These are phyloP conservation scores for Tuber microsphaerosporum DNA, from an alignment of 495 filamentous ascomycete genomes.

Conservation along the genomic window DNA sequence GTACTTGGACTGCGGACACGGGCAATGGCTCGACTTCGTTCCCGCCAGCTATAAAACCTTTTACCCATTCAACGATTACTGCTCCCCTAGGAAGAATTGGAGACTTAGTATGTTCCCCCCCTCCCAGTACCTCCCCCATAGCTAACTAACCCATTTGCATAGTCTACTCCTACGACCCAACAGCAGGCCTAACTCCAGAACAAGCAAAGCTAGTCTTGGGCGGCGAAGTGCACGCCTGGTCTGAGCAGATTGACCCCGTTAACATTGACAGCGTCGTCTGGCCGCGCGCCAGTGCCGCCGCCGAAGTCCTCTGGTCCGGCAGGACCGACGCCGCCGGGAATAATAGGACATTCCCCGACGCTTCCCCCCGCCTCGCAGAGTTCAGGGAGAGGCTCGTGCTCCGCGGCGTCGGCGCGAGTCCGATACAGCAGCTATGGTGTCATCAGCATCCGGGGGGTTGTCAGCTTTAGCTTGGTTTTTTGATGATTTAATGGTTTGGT, in stretches of 20 bases:
- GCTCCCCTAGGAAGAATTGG: conserved; percentile 67
- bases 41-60: conserved; percentile 45
- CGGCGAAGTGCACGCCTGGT: conserved; percentile 71
- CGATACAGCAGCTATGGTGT: conserved; percentile 54
- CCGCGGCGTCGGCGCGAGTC: conserved; percentile 55
- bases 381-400: conserved; percentile 64
- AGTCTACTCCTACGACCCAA: conserved; percentile 69
- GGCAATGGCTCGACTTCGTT: conserved; percentile 62
- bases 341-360: conserved; percentile 60
- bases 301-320: conserved; percentile 70
- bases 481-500: background rate
- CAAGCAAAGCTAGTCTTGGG: conserved; percentile 61
- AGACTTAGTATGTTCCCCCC: conserved; percentile 44
- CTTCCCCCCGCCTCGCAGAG: conserved; percentile 58
- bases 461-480: conserved; percentile 19
- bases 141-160: background rate
- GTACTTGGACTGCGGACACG: conserved; percentile 76
- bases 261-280: conserved; percentile 66
- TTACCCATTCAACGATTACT: conserved; percentile 72
- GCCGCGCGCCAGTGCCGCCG: conserved; percentile 65
- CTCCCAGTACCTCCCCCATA: background rate
- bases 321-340: conserved; percentile 53
- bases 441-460: conserved; percentile 44
- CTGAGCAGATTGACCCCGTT: conserved; percentile 64
- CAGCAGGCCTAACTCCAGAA: conserved; percentile 52